Evolutionary conservation across 805 yeast genomes (phyloP).

Genomic region (Ogataea kodamae): DNA sequence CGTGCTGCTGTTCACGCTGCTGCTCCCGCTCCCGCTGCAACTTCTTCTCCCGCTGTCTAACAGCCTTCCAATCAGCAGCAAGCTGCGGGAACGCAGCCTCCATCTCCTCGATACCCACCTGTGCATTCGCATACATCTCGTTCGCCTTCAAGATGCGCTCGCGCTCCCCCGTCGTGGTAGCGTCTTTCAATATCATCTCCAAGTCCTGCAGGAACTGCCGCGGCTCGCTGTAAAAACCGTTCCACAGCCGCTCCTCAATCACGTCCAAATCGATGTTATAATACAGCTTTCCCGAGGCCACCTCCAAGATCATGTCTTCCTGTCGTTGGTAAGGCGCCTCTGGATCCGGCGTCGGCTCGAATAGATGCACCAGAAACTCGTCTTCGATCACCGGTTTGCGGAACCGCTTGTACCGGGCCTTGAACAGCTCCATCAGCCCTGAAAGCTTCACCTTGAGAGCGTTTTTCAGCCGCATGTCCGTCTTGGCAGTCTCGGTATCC

Average conservation of each 20-base stretch:
- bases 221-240: slow-evolving; percentile 92
- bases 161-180: slow-evolving; percentile 71
- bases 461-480: slow-evolving; percentile 81
- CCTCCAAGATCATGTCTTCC: slow-evolving; percentile 78
- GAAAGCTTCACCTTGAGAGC: slow-evolving; percentile 80
- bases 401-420: slow-evolving; percentile 82
- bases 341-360: slow-evolving; percentile 54
- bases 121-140: slow-evolving; percentile 95
- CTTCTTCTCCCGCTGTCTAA: slow-evolving; percentile 60
- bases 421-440: slow-evolving; percentile 85
- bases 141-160: slow-evolving; percentile 79
- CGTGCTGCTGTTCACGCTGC: slow-evolving; percentile 33
- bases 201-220: slow-evolving; percentile 83
- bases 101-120: slow-evolving; percentile 91
- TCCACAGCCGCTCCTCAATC: slow-evolving; percentile 94
- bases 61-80: slow-evolving; percentile 68
- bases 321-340: slow-evolving; percentile 43
- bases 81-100: slow-evolving; percentile 61
- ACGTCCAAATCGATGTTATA: slow-evolving; percentile 91
- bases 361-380: slow-evolving; percentile 63
- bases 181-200: slow-evolving; percentile 77
- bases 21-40: slow-evolving; percentile 45
- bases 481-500: slow-evolving; percentile 38
- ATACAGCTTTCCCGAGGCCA: slow-evolving; percentile 65
- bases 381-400: slow-evolving; percentile 90